Base-by-base conservation (phyloP, 805 yeast genomes). In the Torulaspora indica region DNA sequence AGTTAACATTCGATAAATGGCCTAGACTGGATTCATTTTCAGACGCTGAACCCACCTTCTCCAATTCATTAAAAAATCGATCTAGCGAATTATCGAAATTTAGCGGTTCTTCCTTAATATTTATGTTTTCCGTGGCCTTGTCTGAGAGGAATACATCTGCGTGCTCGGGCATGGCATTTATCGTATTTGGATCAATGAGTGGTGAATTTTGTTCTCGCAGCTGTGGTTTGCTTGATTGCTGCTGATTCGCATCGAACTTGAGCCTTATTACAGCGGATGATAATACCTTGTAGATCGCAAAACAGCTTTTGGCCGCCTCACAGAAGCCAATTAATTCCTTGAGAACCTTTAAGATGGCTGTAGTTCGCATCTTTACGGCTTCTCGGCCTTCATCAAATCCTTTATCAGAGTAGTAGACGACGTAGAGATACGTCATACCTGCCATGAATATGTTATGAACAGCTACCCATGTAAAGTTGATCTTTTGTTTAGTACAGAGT, bases 381-480 rank as follows among this genome's bases (percentile, higher is more conserved):
- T 71, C 69, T 15, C 74, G 60, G 14, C 78, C 72, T 5, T 66
- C 65, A 5, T 64, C 58, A 17, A 82, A 62, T 2, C 75, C 77
- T 37, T 72, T 74, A n/a, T 71, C 71, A 29, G 85, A 77, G 60
- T 83, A 83, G 60, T 85, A 88, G 10, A 87, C 71, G 1, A 89
- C 76, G 59, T 85, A 88, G 35, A 89, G 68, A 54, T 79, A 88
- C 1, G 95, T 83, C 22, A 91, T 83, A 0, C 95, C 95, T 0
- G 95, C 90, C 84, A 85, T 82, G 60, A 87, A 87, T 42, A 87
- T 69, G 59, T 87, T 88, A 61, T 88, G 95, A 2, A 87, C 90
- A 0, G 95, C 93, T 1, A 89, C 90, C 96, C 96, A 89, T 0
- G 96, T 86, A 63, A 85, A 89, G 62, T 87, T 87, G 47, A 88